Conservation (phyloP, 2,329 filamentous ascomycete genomes). For the Cercospora beticola region DNA sequence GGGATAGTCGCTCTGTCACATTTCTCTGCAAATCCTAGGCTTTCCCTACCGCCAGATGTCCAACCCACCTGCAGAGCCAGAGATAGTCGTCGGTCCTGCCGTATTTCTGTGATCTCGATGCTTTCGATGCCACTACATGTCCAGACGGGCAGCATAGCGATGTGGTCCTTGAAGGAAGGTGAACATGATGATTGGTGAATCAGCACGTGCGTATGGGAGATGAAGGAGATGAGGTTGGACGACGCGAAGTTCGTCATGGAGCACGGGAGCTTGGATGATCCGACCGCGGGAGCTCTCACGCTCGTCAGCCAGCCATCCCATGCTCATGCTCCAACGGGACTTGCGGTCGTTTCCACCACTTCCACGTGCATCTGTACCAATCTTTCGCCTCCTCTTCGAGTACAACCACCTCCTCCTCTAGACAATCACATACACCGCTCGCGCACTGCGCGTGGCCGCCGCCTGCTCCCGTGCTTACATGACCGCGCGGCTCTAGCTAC, state of each 20-base stretch:
- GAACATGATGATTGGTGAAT: not conserved
- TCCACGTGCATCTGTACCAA: slow-evolving; percentile 9
- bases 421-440: not conserved
- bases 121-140: no score
- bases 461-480: not conserved
- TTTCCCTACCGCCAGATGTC: no score
- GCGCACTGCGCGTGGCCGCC: not conserved
- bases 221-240: not conserved
- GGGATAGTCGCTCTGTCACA: no score
- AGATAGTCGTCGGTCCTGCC: no score
- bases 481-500: not conserved
- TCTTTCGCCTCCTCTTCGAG: not conserved
- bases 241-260: not conserved
- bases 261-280: not conserved
- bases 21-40: no score
- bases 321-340: not conserved
- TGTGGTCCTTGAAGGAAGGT: not conserved
- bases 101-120: no score
- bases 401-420: not conserved
- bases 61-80: no score
- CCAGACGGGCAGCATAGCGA: not conserved
- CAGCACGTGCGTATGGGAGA: not conserved
- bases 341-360: not conserved
- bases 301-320: slow-evolving; percentile 2
- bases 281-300: not conserved